Conservation (phyloP, 345 rosid species). For the Balakata baccata region DNA sequence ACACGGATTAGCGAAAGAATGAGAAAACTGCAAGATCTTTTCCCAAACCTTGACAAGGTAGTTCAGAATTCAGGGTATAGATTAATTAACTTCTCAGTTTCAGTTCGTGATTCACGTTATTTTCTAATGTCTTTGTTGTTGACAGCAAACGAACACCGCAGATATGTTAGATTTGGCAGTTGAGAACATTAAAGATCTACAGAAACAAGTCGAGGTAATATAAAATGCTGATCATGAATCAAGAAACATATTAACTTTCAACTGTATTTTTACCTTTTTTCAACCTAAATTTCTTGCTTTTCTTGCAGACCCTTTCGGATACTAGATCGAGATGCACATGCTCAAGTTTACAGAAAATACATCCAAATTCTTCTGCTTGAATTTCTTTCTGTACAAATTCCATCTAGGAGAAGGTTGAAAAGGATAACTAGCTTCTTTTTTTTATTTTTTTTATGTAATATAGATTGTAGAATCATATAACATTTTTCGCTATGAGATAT, state of each 20-base stretch:
- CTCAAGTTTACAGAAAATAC: constrained; percentile 24
- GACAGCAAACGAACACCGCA: constrained; percentile 68
- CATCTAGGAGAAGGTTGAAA: background rate
- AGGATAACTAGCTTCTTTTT: background rate
- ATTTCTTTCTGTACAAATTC: constrained; percentile 20
- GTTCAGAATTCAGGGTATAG: constrained; percentile 10
- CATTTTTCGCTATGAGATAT: too few relatives aligned
- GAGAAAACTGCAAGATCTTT: constrained; percentile 62
- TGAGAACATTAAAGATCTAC: constrained; percentile 63
- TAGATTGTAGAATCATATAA: background rate
- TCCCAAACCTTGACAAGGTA: constrained; percentile 72
- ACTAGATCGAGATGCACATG: constrained; percentile 50
- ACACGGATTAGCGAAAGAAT: constrained; percentile 65
- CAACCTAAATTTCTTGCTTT: constrained; percentile 8
- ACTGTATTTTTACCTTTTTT: constrained; percentile 4
- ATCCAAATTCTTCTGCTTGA: constrained; percentile 24
- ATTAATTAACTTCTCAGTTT: background rate
- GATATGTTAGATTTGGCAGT: constrained; percentile 76
- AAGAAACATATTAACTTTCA: constrained; percentile 19
- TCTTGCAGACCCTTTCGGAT: constrained; percentile 47
- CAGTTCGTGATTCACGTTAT: background rate
- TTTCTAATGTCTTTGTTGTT: constrained; percentile 4
- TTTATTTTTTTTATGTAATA: background rate
- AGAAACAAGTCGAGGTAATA: constrained; percentile 59
- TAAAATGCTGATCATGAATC: background rate